Base-by-base conservation (phyloP, 2,329 filamentous ascomycete species). In the Beauveria varroae region DNA sequence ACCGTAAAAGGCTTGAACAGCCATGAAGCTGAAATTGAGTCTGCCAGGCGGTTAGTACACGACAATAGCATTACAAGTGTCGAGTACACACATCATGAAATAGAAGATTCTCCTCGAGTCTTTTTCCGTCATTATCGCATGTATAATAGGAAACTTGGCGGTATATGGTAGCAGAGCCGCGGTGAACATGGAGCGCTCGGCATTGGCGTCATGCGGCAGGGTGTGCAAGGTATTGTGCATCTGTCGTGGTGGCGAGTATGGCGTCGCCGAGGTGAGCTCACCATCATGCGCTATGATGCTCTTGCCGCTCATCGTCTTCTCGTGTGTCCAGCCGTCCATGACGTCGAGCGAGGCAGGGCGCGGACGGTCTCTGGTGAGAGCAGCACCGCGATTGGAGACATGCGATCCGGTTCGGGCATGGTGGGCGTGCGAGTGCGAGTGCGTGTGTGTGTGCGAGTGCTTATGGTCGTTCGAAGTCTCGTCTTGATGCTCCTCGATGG, bases 71-170 rank as follows among this genome's bases (percentile, higher is more conserved):
- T 5, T 18, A 22, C 7, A 22, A 60, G 52, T 47, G 8, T 51
- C 16, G 22, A 26, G 9, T 51, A 72, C 1, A 70, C 79, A 96
- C 90, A 82, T 84, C 86, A 96, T 96, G 68, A 98, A 99, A 75
- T 99, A 99, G 67, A 96, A 96, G 65, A 99, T 98, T 50, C 93
- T 86, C 62, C 95, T 84, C 18, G 93, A 98, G 72, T 99, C 93
- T 68, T 91, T 92, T 70, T 98, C 93, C 16, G 87, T 85, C 68
- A 99, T 76, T 62, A 99, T 91, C 58, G 91, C 88, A 70, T 97
- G 87, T 20, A 97, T 69, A 40, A 98, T 80, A 0, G 93, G 93
- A 71, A 88, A 91, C 28, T 80, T 79, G 54, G 88, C 82, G 12
- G 87, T 88, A 60, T 84, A 81, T 0, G 81, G 81, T n/a, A 98